A percentile compares a stretch with the other conserved stretches of the same genome.
phyloP scores from a whole-genome alignment of 805 yeast genomes.

The Sugiyamaella chiloensis region DNA sequence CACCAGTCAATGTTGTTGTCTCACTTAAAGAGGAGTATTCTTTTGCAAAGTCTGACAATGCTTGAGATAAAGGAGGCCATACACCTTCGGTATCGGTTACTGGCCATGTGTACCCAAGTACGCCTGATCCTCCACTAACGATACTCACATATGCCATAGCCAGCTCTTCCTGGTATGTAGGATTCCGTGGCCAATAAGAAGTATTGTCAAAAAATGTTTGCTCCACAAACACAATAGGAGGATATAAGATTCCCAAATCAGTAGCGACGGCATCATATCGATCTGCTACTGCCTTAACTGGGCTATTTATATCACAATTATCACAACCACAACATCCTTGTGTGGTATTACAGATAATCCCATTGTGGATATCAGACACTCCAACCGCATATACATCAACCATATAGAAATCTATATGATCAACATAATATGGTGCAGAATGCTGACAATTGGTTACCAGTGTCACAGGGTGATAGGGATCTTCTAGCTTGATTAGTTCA shows the following conservation, averaged over 20 bases:
- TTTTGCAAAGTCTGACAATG: conserved; percentile 13
- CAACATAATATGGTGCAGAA: conserved; percentile 10
- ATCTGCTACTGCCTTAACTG: conserved; percentile 12
- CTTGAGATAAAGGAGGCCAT: conserved; percentile 8
- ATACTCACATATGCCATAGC: conserved; percentile 15
- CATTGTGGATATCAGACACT: conserved; percentile 11
- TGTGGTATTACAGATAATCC: conserved; percentile 13
- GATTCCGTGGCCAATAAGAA: conserved; percentile 16
- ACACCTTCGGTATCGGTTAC: conserved; percentile 7
- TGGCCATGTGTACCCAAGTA: conserved; percentile 17
- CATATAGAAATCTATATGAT: conserved; percentile 14
- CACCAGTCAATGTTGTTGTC: conserved; percentile 13
- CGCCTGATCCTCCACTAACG: conserved; percentile 15
- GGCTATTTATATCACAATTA: conserved; percentile 10
- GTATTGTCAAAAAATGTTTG: conserved; percentile 17
- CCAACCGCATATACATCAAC: conserved; percentile 17
- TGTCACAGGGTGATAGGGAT: conserved; percentile 17
- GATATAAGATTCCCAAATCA: conserved; percentile 16
- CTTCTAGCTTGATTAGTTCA: conserved; percentile 11
- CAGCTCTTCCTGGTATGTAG: conserved; percentile 15
- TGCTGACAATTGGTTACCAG: conserved; percentile 15
- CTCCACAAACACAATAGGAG: conserved; percentile 13
- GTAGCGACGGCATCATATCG: conserved; percentile 7
- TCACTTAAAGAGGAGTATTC: conserved; percentile 5
- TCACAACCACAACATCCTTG: conserved; percentile 19